Evolutionary conservation across 2,329 filamentous ascomycete species (phyloP), one percentile per base, ranked within the genome.

Genomic region (Aspergillus costaricaensis): DNA sequence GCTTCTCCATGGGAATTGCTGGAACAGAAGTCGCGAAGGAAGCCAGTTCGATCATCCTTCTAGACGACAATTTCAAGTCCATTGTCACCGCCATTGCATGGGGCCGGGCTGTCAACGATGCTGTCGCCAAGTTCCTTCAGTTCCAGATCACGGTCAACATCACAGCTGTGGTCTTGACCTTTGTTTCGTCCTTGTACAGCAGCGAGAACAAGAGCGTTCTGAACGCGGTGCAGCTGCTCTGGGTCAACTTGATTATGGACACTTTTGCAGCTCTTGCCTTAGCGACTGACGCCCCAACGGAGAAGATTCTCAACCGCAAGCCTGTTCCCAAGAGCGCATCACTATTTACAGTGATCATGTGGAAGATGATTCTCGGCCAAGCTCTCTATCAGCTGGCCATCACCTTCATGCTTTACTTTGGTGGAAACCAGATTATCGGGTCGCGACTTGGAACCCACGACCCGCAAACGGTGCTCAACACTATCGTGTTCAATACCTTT

Each of bases 321-420:
- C 91, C 91, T 1, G 87, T 91, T 60, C 84, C 87, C 2, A 92
- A 92, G 71, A 88, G 85, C 30, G 88, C 89, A 6, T 83, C 89
- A 1, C 81, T 94, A 5, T 95, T 98, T 68, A 96, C 92, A 1
- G 81, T 89, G 36, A 93, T 90, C 17, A 98, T 98, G 94, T 96
- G 94, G 94, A 98, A 98, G 83, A 98, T 98, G 94, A 97, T 98
- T 63, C 84, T 96, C 48, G 94, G 93, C 2, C 92, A 98, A 76
- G 87, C 92, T 1, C 83, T 96, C 60, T 98, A 95, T 76, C 93
- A 98, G 76, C 86, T 98, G 0, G 82, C 82, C 4, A 86, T 88
- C 21, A 90, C 92, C 0, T 89, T 97, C 66, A 82, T 94, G 63
- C 83, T 97, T 23, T 93, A 93, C 79, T 98, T 93, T 68, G 91